These are phyloP conservation scores for Xylariomycetidae sp. DNA, from an alignment of 2,329 filamentous ascomycete genomes.

Conservation along the genomic window DNA sequence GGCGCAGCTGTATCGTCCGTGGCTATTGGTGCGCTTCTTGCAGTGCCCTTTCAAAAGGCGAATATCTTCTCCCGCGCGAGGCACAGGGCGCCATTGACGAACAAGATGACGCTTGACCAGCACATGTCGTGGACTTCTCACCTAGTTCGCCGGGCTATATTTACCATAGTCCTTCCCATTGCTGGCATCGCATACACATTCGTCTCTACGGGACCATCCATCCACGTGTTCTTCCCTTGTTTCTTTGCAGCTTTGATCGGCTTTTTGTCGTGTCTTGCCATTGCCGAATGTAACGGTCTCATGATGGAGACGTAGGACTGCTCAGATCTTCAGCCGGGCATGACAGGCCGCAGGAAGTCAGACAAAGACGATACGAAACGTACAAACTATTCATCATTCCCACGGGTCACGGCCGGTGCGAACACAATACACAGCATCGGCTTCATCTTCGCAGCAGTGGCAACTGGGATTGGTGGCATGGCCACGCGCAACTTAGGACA, in stretches of 20 bases:
- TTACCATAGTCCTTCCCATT: conserved; percentile 63
- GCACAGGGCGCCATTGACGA: conserved; percentile 52
- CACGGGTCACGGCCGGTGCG: conserved; percentile 67
- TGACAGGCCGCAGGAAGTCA: conserved; percentile 53
- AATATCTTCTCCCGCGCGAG: conserved; percentile 63
- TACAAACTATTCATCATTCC: conserved; percentile 73
- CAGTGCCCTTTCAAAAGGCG: conserved; percentile 70
- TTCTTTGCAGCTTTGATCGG: conserved; percentile 63
- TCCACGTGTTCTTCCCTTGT: conserved; percentile 60
- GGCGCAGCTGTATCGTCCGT: conserved; percentile 63
- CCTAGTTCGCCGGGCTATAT: conserved; percentile 62
- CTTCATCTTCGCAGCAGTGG: conserved; percentile 64
- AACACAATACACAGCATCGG: conserved; percentile 65
- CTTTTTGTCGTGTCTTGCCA: conserved; percentile 67
- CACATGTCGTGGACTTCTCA: conserved; percentile 68
- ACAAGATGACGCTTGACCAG: conserved; percentile 62
- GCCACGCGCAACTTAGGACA: conserved; percentile 63
- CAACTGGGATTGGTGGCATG: conserved; percentile 64
- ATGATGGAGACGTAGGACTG: conserved; percentile 80
- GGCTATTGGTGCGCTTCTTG: conserved; percentile 63
- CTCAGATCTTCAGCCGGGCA: conserved; percentile 71
- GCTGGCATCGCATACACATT: conserved; percentile 64
- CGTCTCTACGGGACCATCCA: conserved; percentile 57
- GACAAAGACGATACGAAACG: conserved; percentile 35
- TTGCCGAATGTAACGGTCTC: conserved; percentile 70